Evolutionary conservation across 2,329 filamentous ascomycete species (phyloP).

Genomic region (Ceratocystis smalleyi): DNA sequence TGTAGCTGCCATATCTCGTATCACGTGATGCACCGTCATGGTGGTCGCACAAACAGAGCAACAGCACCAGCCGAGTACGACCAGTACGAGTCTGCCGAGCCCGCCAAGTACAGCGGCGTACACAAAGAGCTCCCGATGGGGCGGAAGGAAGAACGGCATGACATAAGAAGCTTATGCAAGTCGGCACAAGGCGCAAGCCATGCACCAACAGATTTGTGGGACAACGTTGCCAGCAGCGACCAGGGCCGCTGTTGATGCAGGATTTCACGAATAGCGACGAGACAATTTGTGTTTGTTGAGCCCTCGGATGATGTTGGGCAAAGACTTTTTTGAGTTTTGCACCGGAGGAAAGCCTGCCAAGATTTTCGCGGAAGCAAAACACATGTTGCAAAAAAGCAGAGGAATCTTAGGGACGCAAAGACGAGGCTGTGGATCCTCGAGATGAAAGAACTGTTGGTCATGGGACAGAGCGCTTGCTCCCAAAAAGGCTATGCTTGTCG

Average conservation of each 20-base stretch:
- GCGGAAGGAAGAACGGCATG: no score
- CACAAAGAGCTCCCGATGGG: neutral
- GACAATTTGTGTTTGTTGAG: no score
- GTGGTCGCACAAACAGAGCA: neutral
- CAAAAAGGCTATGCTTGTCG: neutral
- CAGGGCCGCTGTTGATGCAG: no score
- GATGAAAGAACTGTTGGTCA: neutral
- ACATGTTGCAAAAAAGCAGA: slow-evolving; percentile 1
- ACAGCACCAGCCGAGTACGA: neutral
- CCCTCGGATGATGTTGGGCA: no score
- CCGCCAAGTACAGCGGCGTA: neutral
- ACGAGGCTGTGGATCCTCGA: neutral
- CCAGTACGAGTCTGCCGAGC: neutral
- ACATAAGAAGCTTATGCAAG: no score
- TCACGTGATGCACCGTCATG: neutral
- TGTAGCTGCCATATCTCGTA: neutral
- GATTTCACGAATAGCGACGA: no score
- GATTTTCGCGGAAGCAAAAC: neutral
- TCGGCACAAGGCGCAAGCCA: no score
- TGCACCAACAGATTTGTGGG: neutral
- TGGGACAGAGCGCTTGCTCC: neutral
- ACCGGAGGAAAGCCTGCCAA: neutral
- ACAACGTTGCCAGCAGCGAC: neutral
- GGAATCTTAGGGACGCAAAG: neutral
- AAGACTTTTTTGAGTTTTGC: neutral